Evolutionary conservation across 2,329 filamentous ascomycete species (phyloP), one percentile per base, ranked within the genome.

Genomic region (Aureobasidium sp.): DNA sequence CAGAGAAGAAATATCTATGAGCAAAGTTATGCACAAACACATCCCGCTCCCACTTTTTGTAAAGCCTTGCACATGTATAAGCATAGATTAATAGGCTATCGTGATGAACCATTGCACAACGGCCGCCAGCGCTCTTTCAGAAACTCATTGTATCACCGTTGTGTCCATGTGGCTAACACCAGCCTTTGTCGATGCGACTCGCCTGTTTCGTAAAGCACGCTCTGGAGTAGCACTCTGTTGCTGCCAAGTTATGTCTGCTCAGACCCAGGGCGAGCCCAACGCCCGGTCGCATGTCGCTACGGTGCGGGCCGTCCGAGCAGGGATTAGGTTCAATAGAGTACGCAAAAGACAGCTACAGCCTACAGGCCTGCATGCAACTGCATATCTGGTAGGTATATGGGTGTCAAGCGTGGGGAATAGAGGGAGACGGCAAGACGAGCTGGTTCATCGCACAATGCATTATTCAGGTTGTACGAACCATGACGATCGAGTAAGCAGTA

Each of bases 1-100:
- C 94, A 0, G 84, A 95, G 70, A 86, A 86, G 71, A 88, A 82
- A 73, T 97, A 95, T 72, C 84, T 97, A 6, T 74, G 66, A 71
- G 42, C 55, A 25, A 22, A 3, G 3, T 45, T 15, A 42, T 55
- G 52, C 37, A 41, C 49, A 27, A 41, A 14, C 39, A 8, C 15
- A 55, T 31, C 25, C 37, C 42, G 37, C 52, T 41, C 9, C 49
- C 29, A 12, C 22, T n/a, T n/a, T 27, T 31, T 48, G 45, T 48
- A 48, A 31, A 29, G 45, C 45, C 45, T 29, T 29, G 45, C 45
- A 48, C 25, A 27, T 25, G 22, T 27, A 53, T 31, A 39, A 37
- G 31, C 34, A 27, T 27, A 52, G 20, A 27, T 39, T 25, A 37
- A 27, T 39, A 34, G 31, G 31, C 39, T 12, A 11, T 22, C 11